These are phyloP conservation scores for Starmerella etchellsii DNA, from an alignment of 805 yeast genomes.

Conservation along the genomic window DNA sequence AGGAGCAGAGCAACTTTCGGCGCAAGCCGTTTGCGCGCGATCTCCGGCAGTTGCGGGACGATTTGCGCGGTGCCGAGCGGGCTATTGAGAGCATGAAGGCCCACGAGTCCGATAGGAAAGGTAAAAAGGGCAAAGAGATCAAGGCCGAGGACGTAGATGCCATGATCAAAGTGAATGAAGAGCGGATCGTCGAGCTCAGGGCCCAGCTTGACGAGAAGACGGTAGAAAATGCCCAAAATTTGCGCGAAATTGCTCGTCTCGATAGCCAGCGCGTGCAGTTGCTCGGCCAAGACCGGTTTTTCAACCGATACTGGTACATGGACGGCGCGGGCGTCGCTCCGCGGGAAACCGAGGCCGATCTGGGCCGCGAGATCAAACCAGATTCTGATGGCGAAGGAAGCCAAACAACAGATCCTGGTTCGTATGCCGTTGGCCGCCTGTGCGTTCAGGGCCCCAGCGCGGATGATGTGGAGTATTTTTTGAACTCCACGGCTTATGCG, in stretches of 20 bases:
- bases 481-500: slow-evolving; percentile 22
- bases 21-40: slow-evolving; percentile 53
- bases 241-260: slow-evolving; percentile 36
- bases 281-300: slow-evolving; percentile 72
- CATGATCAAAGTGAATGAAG: slow-evolving; percentile 1
- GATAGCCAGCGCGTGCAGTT: slow-evolving; percentile 67
- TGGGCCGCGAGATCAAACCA: too few species aligned
- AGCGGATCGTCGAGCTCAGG: slow-evolving; percentile 26
- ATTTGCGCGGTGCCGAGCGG: slow-evolving; percentile 25
- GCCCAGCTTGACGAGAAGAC: slow-evolving; percentile 36
- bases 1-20: slow-evolving; percentile 46
- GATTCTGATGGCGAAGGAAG: too few species aligned
- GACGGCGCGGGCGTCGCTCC: slow-evolving; percentile 59
- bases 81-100: not conserved
- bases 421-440: slow-evolving; percentile 63
- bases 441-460: slow-evolving; percentile 85
- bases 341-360: not conserved
- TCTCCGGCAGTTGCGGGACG: slow-evolving; percentile 40
- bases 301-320: slow-evolving; percentile 91
- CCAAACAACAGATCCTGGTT: too few species aligned
- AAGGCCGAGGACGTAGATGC: slow-evolving; percentile 5
- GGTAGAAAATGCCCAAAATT: slow-evolving; percentile 40
- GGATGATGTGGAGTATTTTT: slow-evolving; percentile 32
- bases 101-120: not conserved
- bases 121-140: not conserved